Evolutionary conservation across 805 yeast species (phyloP), one percentile per base, ranked within the genome.

Genomic region (Suhomyces kilbournensis): DNA sequence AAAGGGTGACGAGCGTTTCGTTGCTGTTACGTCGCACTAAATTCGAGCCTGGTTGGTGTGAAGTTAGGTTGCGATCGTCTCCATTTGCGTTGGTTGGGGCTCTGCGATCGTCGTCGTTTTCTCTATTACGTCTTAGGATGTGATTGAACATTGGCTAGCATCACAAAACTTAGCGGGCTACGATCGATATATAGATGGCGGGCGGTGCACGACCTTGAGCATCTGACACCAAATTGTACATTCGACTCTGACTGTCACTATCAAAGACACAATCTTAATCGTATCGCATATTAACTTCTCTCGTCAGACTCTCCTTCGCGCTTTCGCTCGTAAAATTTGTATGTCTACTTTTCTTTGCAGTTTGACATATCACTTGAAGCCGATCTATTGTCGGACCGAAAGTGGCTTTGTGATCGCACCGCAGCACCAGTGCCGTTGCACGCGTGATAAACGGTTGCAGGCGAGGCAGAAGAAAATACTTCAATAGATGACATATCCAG

Each of bases 1-100:
- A 20, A n/a, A 51, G 40, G 10, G 56, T 53, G 17, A 42, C 34
- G 22, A 51, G 44, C n/a, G 56, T 46, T 25, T 51, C 56, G 10
- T 46, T 48, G 38, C 53, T 48, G 23, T 44, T 53, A 30, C 53
- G 42, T 22, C 54, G 48, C 26, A 19, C 23, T 19, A 15, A 2
- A 44, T 26, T 44, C 15, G 46, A 25, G 46, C 42, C 17, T 38
- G 42, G n/a, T 10, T 42, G 19, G 22, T 42, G 8, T 42, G 42
- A 17, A 23, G 7, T 10, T 19, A 17, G 4, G 23, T 38, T 4
- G n/a, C 23, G 12, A 10, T 38, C 23, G 23, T 38, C 23, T 4
- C 23, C 23, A 19, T 38, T 12, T 8, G 20, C 4, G 23, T 10
- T 38, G 6, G 23, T 17, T 19, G 23, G 10, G n/a, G 20, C 6